phyloP scores from a whole-genome alignment of 2,329 filamentous ascomycete genomes.

The Xylaria arbuscula region DNA sequence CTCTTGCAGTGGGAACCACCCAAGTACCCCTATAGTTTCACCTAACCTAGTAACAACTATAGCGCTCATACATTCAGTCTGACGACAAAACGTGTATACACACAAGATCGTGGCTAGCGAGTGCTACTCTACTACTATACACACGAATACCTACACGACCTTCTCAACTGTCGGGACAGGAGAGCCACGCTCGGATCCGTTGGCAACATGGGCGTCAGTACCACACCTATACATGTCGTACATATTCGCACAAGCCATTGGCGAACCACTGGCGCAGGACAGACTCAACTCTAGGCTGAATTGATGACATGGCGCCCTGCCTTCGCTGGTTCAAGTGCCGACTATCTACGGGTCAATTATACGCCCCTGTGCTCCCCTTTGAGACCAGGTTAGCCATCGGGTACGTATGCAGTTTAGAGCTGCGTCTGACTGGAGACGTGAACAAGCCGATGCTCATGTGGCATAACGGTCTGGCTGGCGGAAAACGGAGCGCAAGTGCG shows the following conservation, averaged over 20 bases:
- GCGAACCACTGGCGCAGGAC: constrained; percentile 41
- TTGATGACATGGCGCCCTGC: constrained; percentile 39
- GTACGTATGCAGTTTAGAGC: constrained; percentile 32
- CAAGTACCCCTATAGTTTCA: constrained; percentile 13
- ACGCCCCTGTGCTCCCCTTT: constrained; percentile 10
- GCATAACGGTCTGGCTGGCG: constrained; percentile 15
- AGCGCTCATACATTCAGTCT: constrained; percentile 12
- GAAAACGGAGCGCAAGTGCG: constrained; percentile 7
- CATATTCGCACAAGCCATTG: constrained; percentile 45
- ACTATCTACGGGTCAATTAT: constrained; percentile 13
- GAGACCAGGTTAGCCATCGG: constrained; percentile 18
- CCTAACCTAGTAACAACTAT: background rate
- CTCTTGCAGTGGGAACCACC: constrained; percentile 44
- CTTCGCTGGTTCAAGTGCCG: constrained; percentile 22
- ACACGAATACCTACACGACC: constrained; percentile 8
- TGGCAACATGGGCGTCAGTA: constrained; percentile 31
- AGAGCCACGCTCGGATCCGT: constrained; percentile 13
- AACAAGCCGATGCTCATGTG: constrained; percentile 20
- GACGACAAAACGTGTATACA: constrained; percentile 29
- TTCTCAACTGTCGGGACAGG: constrained; percentile 27
- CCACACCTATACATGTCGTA: constrained; percentile 43
- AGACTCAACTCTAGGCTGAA: constrained; percentile 39
- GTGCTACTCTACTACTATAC: constrained; percentile 28
- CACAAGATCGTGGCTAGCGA: constrained; percentile 31
- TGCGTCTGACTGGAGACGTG: constrained; percentile 25